Evolutionary conservation across 805 yeast genomes (phyloP), one percentile per base, ranked within the genome.

Genomic region (Allodekkera sacchari): DNA sequence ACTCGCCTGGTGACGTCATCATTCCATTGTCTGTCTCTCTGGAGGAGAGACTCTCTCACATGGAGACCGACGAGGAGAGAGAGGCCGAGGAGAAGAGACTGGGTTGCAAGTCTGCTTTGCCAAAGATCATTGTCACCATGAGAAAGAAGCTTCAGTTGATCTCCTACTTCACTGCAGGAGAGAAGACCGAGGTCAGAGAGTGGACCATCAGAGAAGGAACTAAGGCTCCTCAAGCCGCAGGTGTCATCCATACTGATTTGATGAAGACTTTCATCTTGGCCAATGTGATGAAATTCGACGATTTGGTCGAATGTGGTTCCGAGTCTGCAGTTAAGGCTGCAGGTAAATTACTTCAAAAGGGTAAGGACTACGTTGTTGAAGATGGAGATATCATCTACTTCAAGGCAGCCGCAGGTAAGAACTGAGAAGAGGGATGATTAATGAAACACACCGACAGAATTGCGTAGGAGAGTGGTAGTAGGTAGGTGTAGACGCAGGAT

Each of bases 21-120:
- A 84, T 92, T 47, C 98, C 98, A 58, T 73, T 92, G 59, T 80
- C 94, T 33, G 96, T 92, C 34, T 80, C 80, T 40, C 71, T 84
- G 46, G 99, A 92, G 72, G 95, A 84, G 65, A 83, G 79, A 60
- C 72, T 92, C 52, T 83, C 96, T 26, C 77, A 71, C 45, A 73
- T 92, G 87, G 92, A 72, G 56, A 67, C 82, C 35, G 94, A 83
- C 25, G 57, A 52, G 30, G 58, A 50, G 34, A 52, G 59, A 44
- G 54, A 35, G 13, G 57, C 44, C 30, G 59, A 56, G 31, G 61
- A 55, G 36, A 50, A 59, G 43, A 56, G 30, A 24, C 53, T 52
- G 31, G 63, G 62, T 30, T 59, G 55, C 22, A 44, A 44, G 18
- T 68, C 79, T 23, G 75, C 77, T 7, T 60, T 83, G 30, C 79